Conservation (phyloP, 2,329 filamentous ascomycete genomes). For the Penicillium fuscoglaucum region DNA sequence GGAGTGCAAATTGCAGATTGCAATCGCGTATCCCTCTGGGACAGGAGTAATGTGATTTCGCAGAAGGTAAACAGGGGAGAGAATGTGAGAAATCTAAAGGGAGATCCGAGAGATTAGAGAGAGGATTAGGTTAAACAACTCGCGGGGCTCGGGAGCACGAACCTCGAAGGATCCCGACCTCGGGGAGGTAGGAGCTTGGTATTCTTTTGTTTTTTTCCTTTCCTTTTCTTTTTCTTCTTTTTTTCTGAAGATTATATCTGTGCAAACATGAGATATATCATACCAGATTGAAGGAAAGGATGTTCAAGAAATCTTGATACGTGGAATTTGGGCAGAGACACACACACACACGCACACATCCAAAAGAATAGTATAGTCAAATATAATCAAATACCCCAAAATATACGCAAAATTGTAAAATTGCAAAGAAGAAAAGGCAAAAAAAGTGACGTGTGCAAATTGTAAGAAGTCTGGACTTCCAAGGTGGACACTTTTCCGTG, state of each 20-base stretch:
- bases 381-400: neutral
- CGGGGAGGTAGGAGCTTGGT: slow-evolving; percentile 8
- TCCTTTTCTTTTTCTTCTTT: neutral
- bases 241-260: neutral
- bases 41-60: slow-evolving; percentile 15
- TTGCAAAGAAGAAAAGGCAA: slow-evolving; percentile 2
- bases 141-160: slow-evolving; percentile 23
- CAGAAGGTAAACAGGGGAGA: slow-evolving; percentile 17
- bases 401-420: neutral
- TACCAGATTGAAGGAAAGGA: neutral
- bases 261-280: neutral
- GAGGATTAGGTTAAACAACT: slow-evolving; percentile 18
- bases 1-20: slow-evolving; percentile 4
- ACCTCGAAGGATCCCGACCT: slow-evolving; percentile 16
- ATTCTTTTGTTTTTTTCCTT: neutral
- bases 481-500: slow-evolving; percentile 9
- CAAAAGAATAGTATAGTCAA: neutral
- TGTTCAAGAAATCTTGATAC: neutral
- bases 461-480: slow-evolving; percentile 16
- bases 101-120: slow-evolving; percentile 7
- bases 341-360: neutral
- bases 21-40: slow-evolving; percentile 8
- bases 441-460: slow-evolving; percentile 24
- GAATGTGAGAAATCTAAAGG: slow-evolving; percentile 22
- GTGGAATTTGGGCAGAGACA: neutral